A percentile compares a stretch with the other conserved stretches of the same genome.
Evolutionary conservation across 106 monocot species (phyloP).

Genomic region (Dendrobium huoshanense): DNA sequence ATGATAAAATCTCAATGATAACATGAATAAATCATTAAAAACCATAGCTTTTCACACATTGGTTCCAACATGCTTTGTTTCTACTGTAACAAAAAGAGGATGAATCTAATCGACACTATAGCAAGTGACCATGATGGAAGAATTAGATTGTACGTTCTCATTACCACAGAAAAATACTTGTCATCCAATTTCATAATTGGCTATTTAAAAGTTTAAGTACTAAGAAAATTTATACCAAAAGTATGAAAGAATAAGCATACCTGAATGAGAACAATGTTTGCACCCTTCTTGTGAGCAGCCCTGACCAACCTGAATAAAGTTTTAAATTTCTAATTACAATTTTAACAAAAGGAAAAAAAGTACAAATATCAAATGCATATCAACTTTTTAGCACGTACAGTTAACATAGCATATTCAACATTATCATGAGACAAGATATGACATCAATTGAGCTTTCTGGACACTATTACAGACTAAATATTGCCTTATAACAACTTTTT

Average conservation of each 20-base stretch:
- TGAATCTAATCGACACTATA: neutral
- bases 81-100: neutral
- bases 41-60: neutral
- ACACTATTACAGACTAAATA: too few relatives aligned
- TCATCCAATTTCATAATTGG: neutral
- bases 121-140: neutral
- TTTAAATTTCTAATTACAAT: neutral
- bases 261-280: slow-evolving; percentile 91
- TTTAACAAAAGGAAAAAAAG: neutral
- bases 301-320: slow-evolving; percentile 65
- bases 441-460: too few relatives aligned
- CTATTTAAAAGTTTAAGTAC: neutral
- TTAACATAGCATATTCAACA: neutral
- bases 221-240: neutral
- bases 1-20: too few relatives aligned
- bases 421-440: neutral
- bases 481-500: too few relatives aligned
- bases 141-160: neutral
- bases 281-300: slow-evolving; percentile 84
- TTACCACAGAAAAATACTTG: neutral
- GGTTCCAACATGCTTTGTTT: neutral
- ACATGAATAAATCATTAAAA: too few relatives aligned
- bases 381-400: neutral
- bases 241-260: slow-evolving; percentile 15
- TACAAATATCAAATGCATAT: neutral